Evolutionary conservation across 352 stramenopile genomes (phyloP).

Genomic region (Aphanomyces invadans): DNA sequence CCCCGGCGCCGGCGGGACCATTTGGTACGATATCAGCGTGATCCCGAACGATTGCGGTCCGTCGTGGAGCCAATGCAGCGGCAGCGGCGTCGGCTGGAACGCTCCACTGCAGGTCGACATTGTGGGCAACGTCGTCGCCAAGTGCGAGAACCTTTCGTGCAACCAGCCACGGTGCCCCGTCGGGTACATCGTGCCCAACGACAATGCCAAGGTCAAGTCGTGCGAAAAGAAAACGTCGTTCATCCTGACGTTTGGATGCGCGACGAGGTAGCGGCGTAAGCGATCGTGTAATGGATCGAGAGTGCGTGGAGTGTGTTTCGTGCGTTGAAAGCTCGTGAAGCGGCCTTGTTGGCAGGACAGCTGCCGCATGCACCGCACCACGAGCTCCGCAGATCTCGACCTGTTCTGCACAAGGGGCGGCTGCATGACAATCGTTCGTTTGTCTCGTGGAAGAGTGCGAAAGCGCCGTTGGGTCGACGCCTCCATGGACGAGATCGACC

Average conservation of each 20-base stretch:
- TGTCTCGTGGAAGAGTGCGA: no score
- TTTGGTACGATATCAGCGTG: constrained; percentile 20
- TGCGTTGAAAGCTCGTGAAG: no score
- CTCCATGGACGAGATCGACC: no score
- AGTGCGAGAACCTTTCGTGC: neutral
- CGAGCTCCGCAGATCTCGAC: no score
- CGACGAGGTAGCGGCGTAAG: constrained; percentile 1
- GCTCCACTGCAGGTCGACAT: constrained; percentile 52
- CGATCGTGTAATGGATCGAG: neutral
- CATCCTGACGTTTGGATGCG: constrained; percentile 4
- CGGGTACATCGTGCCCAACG: neutral
- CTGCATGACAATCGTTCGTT: no score
- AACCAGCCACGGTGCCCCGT: neutral
- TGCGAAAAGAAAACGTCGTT: constrained; percentile 7
- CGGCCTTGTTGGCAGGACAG: no score
- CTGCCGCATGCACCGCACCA: no score
- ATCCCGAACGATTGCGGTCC: constrained; percentile 20
- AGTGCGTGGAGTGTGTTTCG: neutral
- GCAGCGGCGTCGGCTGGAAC: constrained; percentile 51
- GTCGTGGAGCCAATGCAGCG: constrained; percentile 15
- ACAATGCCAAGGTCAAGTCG: constrained; percentile 2
- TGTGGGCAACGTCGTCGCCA: neutral
- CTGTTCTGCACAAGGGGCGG: no score
- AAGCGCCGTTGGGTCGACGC: no score
- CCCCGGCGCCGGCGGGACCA: neutral